These are phyloP conservation scores for Coemansia sp. DNA, from an alignment of 192 early-diverging fungal species.

Conservation along the genomic window DNA sequence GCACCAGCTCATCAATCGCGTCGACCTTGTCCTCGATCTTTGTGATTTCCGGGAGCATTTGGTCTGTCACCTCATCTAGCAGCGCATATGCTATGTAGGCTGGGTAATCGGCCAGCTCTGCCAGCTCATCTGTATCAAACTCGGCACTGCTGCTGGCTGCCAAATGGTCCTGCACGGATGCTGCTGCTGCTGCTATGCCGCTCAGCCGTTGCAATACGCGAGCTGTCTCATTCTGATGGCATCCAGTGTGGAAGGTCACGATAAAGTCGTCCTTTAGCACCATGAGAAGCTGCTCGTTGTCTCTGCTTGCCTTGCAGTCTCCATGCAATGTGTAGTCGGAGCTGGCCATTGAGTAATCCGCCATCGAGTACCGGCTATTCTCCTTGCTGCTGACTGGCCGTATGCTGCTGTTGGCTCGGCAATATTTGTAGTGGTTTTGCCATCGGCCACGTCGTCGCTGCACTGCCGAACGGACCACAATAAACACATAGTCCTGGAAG, in stretches of 20 bases:
- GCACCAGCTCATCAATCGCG: conserved; percentile 89
- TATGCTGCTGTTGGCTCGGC: conserved; percentile 14
- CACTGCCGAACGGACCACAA: conserved; percentile 52
- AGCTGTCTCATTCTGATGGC: conserved; percentile 6
- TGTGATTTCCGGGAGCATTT: conserved; percentile 77
- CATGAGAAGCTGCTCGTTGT: conserved; percentile 18
- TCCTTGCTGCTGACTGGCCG: not conserved
- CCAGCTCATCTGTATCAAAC: conserved; percentile 9
- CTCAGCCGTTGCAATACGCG: conserved; percentile 30
- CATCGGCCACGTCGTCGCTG: conserved; percentile 1
- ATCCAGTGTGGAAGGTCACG: conserved; percentile 31
- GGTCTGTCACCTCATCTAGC: conserved; percentile 89
- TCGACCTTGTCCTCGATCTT: conserved; percentile 92
- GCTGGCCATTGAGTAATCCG: not conserved
- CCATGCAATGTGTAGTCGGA: not conserved
- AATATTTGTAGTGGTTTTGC: conserved; percentile 14
- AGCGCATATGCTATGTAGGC: conserved; percentile 95
- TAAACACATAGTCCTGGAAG: conserved; percentile 60
- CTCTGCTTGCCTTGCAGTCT: not conserved
- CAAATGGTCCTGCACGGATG: not conserved
- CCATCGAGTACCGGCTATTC: not conserved
- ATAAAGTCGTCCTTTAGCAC: conserved; percentile 31
- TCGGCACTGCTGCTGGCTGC: not conserved
- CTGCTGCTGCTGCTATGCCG: conserved; percentile 17
- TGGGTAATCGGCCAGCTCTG: conserved; percentile 31